Conservation (phyloP, 805 yeast species). For the Blastobotrys terrestris region DNA sequence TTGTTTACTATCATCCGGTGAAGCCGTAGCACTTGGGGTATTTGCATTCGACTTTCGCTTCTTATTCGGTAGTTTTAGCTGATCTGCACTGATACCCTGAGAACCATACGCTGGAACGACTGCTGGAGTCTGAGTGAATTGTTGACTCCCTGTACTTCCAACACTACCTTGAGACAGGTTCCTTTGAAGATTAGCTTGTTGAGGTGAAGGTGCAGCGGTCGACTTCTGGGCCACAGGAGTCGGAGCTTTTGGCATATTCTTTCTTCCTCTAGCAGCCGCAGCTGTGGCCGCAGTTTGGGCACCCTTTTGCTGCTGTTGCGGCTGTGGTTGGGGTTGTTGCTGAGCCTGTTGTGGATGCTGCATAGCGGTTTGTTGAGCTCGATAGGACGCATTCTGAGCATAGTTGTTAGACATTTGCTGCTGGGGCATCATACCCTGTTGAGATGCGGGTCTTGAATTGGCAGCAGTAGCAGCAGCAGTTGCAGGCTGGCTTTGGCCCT, state of each 20-base stretch:
- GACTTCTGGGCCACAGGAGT: background rate
- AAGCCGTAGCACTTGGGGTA: conserved; percentile 11
- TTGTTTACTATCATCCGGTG: conserved; percentile 17
- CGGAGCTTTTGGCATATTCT: background rate
- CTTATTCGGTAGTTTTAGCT: conserved; percentile 23
- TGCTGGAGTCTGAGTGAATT: conserved; percentile 14
- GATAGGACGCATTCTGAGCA: background rate
- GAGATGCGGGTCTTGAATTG: background rate
- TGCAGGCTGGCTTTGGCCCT: background rate
- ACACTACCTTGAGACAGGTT: background rate
- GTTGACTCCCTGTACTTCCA: conserved; percentile 4
- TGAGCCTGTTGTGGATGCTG: background rate
- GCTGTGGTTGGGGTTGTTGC: too few species aligned
- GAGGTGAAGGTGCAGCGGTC: background rate
- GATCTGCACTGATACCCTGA: conserved; percentile 23
- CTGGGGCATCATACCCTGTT: background rate
- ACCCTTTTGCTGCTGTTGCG: background rate
- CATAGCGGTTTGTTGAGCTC: background rate
- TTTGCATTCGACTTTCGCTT: conserved; percentile 17
- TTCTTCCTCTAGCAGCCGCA: background rate
- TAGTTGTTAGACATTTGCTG: background rate
- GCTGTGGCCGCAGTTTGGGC: background rate
- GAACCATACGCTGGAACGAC: conserved; percentile 21
- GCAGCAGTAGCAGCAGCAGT: background rate
- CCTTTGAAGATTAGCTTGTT: background rate